Conservation (phyloP, 495 filamentous ascomycete species). For the Cairneyella variabilis region DNA sequence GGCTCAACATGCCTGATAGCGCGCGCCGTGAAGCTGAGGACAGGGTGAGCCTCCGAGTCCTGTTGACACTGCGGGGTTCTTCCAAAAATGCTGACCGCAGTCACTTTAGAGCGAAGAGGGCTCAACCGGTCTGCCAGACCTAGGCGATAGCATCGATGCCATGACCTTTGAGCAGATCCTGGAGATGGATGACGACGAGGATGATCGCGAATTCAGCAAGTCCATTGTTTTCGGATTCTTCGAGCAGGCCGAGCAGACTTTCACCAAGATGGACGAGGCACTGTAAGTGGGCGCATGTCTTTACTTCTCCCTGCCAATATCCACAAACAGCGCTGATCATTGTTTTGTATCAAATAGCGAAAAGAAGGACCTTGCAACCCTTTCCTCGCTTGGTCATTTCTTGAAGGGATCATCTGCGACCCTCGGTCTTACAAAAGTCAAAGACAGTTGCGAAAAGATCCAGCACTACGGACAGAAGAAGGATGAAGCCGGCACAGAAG, state of each 20-base stretch:
- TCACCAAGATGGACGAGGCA: conserved; percentile 74
- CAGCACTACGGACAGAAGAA: conserved; percentile 83
- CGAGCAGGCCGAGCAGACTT: conserved; percentile 82
- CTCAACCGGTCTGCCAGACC: conserved; percentile 31
- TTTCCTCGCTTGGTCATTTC: conserved; percentile 89
- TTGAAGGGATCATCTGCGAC: conserved; percentile 98
- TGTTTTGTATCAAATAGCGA: conserved; percentile 42
- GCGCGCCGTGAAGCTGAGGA: conserved; percentile 22
- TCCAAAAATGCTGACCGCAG: neutral
- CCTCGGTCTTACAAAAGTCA: conserved; percentile 86
- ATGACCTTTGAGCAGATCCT: conserved; percentile 89
- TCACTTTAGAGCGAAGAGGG: conserved; percentile 24
- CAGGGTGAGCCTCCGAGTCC: conserved; percentile 10
- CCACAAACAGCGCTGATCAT: neutral
- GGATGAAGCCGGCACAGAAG: conserved; percentile 67
- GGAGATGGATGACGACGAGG: conserved; percentile 30
- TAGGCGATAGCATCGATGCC: conserved; percentile 70
- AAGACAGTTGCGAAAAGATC: conserved; percentile 92
- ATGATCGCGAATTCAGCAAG: conserved; percentile 47
- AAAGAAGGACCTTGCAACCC: conserved; percentile 57
- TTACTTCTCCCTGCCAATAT: neutral
- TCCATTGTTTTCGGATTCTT: conserved; percentile 92
- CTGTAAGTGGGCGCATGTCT: conserved; percentile 58
- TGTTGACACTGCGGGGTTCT: neutral
- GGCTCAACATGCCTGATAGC: conserved; percentile 2